Percentiles rank a stretch among this genome's conserved stretches.
Evolutionary conservation across 345 rosid genomes (phyloP).

Genomic region (Microthlaspi erraticum): DNA sequence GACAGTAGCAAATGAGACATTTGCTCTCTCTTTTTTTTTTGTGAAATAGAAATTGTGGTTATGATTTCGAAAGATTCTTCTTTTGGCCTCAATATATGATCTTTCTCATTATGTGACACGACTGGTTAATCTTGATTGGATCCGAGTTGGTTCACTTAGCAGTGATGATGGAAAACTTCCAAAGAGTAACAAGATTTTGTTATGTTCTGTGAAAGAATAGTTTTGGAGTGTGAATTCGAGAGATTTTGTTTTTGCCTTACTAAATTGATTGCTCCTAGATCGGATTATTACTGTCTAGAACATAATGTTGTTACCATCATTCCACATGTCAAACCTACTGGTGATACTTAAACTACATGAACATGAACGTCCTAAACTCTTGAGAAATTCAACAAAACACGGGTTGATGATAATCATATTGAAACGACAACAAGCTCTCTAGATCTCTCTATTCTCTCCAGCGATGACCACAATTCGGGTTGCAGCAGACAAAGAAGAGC

Average conservation of each 20-base stretch:
- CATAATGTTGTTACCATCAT: not conserved
- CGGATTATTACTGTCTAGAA: not conserved
- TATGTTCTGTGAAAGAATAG: too few species aligned
- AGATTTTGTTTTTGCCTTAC: too few species aligned
- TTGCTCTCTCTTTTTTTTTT: not conserved
- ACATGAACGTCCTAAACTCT: conserved; percentile 16
- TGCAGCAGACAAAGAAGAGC: conserved; percentile 87
- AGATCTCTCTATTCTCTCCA: conserved; percentile 68
- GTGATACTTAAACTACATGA: not conserved
- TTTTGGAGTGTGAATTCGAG: too few species aligned
- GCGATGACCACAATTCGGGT: conserved; percentile 68
- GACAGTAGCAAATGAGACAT: conserved; percentile 31
- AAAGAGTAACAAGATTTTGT: too few species aligned
- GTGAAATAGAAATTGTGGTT: not conserved
- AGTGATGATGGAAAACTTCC: too few species aligned
- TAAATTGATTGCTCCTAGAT: too few species aligned
- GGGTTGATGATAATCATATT: not conserved
- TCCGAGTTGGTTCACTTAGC: not conserved
- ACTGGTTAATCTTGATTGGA: not conserved
- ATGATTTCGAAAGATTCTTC: not conserved
- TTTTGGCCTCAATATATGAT: not conserved
- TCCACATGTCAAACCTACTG: conserved; percentile 1
- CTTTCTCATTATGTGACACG: conserved; percentile 5
- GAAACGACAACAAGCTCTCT: not conserved
- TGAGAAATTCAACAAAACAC: conserved; percentile 5